Conservation (phyloP, 2,329 filamentous ascomycete species). For the Meredithiella fracta region DNA sequence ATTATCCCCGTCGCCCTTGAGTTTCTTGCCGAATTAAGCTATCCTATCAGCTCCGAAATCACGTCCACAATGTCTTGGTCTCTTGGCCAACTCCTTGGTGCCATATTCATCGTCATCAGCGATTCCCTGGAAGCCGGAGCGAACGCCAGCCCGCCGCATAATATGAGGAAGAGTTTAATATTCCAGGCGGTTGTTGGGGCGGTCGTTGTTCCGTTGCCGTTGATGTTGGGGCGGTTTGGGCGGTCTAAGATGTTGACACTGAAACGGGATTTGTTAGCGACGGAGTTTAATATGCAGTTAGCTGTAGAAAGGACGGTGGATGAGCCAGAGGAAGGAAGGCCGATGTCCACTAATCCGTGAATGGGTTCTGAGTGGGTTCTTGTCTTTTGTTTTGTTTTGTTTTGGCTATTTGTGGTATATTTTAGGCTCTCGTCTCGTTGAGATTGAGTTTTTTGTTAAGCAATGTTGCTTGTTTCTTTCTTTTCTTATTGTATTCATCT, state of each 20-base stretch:
- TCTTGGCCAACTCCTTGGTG: conserved; percentile 72
- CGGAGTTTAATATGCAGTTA: not conserved
- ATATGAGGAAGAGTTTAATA: conserved; percentile 61
- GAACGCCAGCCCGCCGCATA: conserved; percentile 40
- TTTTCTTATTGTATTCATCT: not conserved
- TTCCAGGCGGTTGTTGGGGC: conserved; percentile 61
- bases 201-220: conserved; percentile 46
- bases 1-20: conserved; percentile 76
- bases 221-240: conserved; percentile 57
- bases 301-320: not conserved
- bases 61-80: conserved; percentile 73
- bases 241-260: conserved; percentile 19
- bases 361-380: not conserved
- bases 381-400: not conserved
- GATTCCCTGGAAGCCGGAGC: conserved; percentile 49
- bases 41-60: conserved; percentile 74
- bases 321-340: not conserved
- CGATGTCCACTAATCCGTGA: not conserved
- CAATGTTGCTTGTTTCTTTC: too few relatives aligned
- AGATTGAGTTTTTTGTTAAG: too few relatives aligned
- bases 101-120: conserved; percentile 67
- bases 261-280: not conserved
- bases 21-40: conserved; percentile 71
- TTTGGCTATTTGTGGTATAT: too few relatives aligned
- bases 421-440: too few relatives aligned